A percentile compares a stretch with the other conserved stretches of the same genome.
phyloP scores from a whole-genome alignment of 805 yeast genomes.

The Barnettozyma botsteinii region DNA sequence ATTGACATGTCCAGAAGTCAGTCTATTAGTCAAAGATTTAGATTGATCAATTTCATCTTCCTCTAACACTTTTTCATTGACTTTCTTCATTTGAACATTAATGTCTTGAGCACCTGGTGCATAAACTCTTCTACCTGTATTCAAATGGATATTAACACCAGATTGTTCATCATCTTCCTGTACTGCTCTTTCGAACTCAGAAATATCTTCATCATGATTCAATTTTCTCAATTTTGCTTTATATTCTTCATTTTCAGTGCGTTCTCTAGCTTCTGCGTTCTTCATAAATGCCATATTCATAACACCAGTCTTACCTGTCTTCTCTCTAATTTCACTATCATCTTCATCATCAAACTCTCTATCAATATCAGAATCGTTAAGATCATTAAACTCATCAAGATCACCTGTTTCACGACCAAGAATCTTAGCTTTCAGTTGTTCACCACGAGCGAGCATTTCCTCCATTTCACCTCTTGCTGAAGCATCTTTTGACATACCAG shows the following conservation, averaged over 20 bases:
- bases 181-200: slow-evolving; percentile 31
- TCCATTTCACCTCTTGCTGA: slow-evolving; percentile 84
- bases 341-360: slow-evolving; percentile 36
- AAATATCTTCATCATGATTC: slow-evolving; percentile 41
- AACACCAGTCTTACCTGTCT: slow-evolving; percentile 79
- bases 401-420: slow-evolving; percentile 46
- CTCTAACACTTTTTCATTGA: slow-evolving; percentile 32
- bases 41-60: slow-evolving; percentile 49
- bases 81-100: slow-evolving; percentile 29
- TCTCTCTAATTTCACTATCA: slow-evolving; percentile 31
- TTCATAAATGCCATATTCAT: slow-evolving; percentile 94
- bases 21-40: slow-evolving; percentile 37
- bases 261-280: slow-evolving; percentile 72
- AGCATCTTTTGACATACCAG: slow-evolving; percentile 86
- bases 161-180: slow-evolving; percentile 27
- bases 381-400: slow-evolving; percentile 34
- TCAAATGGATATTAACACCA: slow-evolving; percentile 46
- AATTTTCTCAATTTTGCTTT: slow-evolving; percentile 46
- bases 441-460: slow-evolving; percentile 89
- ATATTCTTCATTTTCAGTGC: slow-evolving; percentile 50
- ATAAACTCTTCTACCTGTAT: slow-evolving; percentile 77
- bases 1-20: slow-evolving; percentile 24
- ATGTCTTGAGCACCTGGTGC: slow-evolving; percentile 45
- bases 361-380: slow-evolving; percentile 44
- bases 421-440: slow-evolving; percentile 64